Evolutionary conservation across 1,284 basidiomycete species (phyloP).

Genomic region (Leccinum ambiguum): DNA sequence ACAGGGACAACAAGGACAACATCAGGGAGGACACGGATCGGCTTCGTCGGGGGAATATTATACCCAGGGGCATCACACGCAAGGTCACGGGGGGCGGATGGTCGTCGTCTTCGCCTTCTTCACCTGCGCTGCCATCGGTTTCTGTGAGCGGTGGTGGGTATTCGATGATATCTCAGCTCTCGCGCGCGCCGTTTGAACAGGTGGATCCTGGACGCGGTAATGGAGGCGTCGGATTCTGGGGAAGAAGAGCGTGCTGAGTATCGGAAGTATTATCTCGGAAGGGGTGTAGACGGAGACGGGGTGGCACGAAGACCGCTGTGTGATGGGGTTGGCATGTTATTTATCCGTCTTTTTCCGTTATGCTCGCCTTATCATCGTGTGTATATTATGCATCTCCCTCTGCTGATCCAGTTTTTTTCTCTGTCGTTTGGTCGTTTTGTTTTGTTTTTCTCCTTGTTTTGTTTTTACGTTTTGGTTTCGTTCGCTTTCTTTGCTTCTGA

Average conservation of each 20-base stretch:
- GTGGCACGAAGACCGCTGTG: background rate
- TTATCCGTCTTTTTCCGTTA: constrained; percentile 1
- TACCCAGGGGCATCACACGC: constrained; percentile 17
- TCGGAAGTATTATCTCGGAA: constrained; percentile 68
- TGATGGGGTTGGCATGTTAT: constrained; percentile 1
- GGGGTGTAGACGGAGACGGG: constrained; percentile 16
- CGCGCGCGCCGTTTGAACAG: constrained; percentile 30
- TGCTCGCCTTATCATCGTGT: background rate
- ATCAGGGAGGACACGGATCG: constrained; percentile 9
- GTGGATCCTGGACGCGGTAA: constrained; percentile 30
- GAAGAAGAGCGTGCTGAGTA: constrained; percentile 69
- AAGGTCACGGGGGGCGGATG: constrained; percentile 15
- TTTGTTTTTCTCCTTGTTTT: background rate
- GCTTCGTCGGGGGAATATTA: constrained; percentile 29
- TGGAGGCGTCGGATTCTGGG: constrained; percentile 24
- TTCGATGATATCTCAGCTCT: constrained; percentile 33
- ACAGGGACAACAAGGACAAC: constrained; percentile 13
- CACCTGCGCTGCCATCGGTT: constrained; percentile 25
- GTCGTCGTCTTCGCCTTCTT: constrained; percentile 26
- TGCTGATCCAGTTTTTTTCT: background rate
- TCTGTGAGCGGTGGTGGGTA: constrained; percentile 24
- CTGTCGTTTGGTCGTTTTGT: background rate
- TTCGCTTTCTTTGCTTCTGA: background rate
- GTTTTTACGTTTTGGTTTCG: background rate
- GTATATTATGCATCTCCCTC: background rate